Evolutionary conservation across 495 filamentous ascomycete species (phyloP).

Genomic region (Penicillium salamii): DNA sequence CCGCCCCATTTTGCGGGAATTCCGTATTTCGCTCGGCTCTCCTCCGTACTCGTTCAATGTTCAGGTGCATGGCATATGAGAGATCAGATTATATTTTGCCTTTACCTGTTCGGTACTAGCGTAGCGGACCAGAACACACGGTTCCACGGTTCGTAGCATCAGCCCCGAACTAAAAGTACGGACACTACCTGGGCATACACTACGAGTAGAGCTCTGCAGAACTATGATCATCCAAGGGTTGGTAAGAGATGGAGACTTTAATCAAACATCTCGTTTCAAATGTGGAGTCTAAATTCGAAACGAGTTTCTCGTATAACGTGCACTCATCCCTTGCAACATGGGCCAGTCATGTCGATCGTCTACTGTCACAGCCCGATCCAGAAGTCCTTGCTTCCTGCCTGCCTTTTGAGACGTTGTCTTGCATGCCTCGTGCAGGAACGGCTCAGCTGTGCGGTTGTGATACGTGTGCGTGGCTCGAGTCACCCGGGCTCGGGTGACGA

Average conservation of each 20-base stretch:
- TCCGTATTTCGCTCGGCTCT: constrained; percentile 12
- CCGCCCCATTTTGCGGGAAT: constrained; percentile 7
- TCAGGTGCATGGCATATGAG: constrained; percentile 29
- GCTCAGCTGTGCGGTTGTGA: not conserved
- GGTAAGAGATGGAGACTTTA: not conserved
- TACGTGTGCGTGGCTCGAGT: not conserved
- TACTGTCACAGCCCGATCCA: constrained; percentile 18
- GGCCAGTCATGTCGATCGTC: constrained; percentile 18
- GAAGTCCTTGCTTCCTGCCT: constrained; percentile 8
- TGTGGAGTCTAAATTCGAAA: constrained; percentile 6
- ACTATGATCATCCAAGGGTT: not conserved
- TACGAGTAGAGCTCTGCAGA: too few species aligned
- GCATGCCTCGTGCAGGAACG: constrained; percentile 12
- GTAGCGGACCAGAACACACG: not conserved
- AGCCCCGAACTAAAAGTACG: not conserved
- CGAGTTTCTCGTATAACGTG: constrained; percentile 2
- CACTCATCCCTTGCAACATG: constrained; percentile 23
- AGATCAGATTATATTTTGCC: constrained; percentile 17
- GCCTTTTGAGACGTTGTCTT: not conserved
- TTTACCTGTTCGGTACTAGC: constrained; percentile 5
- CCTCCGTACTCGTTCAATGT: not conserved
- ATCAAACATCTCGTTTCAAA: constrained; percentile 2
- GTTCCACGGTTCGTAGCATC: constrained; percentile 1
- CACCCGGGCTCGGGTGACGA: not conserved
- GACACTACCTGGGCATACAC: too few species aligned